These are phyloP conservation scores for Alternaria panax DNA, from an alignment of 2,329 filamentous ascomycete species.

Conservation along the genomic window DNA sequence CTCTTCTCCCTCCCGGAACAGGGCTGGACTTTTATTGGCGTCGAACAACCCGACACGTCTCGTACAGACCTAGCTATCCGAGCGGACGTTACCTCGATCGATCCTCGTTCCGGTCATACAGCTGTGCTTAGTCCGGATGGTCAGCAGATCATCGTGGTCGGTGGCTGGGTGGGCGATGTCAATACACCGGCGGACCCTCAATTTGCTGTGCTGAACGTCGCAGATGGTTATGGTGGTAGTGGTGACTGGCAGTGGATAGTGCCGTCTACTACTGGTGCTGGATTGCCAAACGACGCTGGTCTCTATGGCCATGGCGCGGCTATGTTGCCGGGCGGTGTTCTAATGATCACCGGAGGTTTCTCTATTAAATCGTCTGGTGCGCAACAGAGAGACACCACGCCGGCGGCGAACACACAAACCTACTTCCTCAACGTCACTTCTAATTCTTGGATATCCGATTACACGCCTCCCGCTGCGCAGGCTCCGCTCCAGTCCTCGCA, in stretches of 20 bases:
- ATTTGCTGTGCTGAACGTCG: constrained; percentile 77
- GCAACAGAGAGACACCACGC: constrained; percentile 44
- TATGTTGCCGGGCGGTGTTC: constrained; percentile 67
- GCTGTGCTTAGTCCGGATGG: constrained; percentile 83
- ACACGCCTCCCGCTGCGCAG: constrained; percentile 56
- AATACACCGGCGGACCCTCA: constrained; percentile 80
- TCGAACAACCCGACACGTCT: constrained; percentile 58
- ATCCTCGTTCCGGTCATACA: constrained; percentile 88
- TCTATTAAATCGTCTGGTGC: constrained; percentile 54
- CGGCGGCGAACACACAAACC: constrained; percentile 53
- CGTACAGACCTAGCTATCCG: constrained; percentile 65
- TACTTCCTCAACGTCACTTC: constrained; percentile 70
- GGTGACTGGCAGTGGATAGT: constrained; percentile 74
- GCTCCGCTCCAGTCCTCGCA: constrained; percentile 19
- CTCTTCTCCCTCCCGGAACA: constrained; percentile 87
- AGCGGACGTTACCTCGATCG: constrained; percentile 61
- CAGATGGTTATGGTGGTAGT: constrained; percentile 70
- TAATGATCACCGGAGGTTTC: constrained; percentile 69
- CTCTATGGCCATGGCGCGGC: constrained; percentile 68
- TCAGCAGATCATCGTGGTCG: constrained; percentile 76
- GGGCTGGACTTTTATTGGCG: constrained; percentile 81
- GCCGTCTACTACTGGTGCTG: constrained; percentile 58
- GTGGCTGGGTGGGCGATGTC: constrained; percentile 91
- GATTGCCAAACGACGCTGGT: constrained; percentile 55
- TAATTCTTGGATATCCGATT: constrained; percentile 64